phyloP scores from a whole-genome alignment of 2,329 filamentous ascomycete genomes.

The Fusarium decemcellulare region DNA sequence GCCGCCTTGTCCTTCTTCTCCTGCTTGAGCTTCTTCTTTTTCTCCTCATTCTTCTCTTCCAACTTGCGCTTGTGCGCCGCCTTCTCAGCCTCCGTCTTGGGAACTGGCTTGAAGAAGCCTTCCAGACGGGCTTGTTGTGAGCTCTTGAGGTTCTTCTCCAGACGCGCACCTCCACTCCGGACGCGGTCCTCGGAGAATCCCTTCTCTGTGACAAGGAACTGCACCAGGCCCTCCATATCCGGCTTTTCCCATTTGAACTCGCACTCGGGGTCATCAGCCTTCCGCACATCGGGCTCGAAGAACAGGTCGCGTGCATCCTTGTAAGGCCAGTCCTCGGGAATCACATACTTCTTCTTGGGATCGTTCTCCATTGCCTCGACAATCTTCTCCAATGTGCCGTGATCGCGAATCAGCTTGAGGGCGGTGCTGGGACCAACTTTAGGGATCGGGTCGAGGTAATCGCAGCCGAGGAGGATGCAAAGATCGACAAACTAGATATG shows the following conservation, averaged over 20 bases:
- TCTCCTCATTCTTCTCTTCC: slow-evolving; percentile 90
- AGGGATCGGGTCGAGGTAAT: slow-evolving; percentile 96
- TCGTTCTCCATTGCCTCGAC: slow-evolving; percentile 85
- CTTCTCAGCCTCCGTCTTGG: slow-evolving; percentile 90
- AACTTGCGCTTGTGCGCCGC: slow-evolving; percentile 91
- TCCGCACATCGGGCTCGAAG: slow-evolving; percentile 88
- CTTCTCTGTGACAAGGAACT: slow-evolving; percentile 94
- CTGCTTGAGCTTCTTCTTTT: slow-evolving; percentile 95
- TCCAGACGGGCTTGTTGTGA: slow-evolving; percentile 93
- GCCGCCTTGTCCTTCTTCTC: slow-evolving; percentile 97
- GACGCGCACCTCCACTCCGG: slow-evolving; percentile 79
- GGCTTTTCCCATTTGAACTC: slow-evolving; percentile 99
- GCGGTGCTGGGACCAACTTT: slow-evolving; percentile 94
- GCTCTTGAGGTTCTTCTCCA: slow-evolving; percentile 92
- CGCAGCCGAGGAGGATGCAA: slow-evolving; percentile 96
- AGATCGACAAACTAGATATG: slow-evolving; percentile 88
- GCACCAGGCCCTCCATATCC: slow-evolving; percentile 89
- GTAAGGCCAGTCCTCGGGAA: slow-evolving; percentile 98
- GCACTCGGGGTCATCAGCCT: slow-evolving; percentile 86
- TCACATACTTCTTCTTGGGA: slow-evolving; percentile 81
- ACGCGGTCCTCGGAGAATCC: slow-evolving; percentile 98
- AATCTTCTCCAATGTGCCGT: slow-evolving; percentile 89
- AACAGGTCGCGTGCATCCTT: slow-evolving; percentile 93
- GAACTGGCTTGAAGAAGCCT: slow-evolving; percentile 95
- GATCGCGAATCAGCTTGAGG: slow-evolving; percentile 92